Evolutionary conservation across 176 grass and related monocot species (phyloP).

Genomic region (Phoenix roebelenii): DNA sequence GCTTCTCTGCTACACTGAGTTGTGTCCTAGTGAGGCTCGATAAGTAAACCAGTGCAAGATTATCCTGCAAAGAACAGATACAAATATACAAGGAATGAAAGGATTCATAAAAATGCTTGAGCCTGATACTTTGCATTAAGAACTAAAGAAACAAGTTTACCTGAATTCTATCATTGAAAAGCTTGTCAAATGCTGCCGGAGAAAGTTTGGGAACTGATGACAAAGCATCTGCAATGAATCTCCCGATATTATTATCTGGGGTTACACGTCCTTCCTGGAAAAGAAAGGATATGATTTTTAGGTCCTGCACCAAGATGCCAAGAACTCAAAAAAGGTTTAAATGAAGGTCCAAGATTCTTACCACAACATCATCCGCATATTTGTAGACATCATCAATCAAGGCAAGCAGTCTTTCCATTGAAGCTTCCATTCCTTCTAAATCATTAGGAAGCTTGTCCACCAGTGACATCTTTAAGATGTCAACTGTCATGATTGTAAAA

Average conservation of each 20-base stretch:
- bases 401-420: slow-evolving; percentile 62
- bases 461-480: slow-evolving; percentile 58
- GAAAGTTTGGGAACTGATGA: slow-evolving; percentile 68
- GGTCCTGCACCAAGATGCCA: neutral
- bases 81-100: neutral
- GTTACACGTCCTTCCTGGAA: slow-evolving; percentile 55
- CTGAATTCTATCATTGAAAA: slow-evolving; percentile 93
- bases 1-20: slow-evolving; percentile 74
- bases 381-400: slow-evolving; percentile 90
- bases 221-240: slow-evolving; percentile 55
- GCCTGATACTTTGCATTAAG: neutral
- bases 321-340: neutral
- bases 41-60: slow-evolving; percentile 73
- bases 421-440: slow-evolving; percentile 82
- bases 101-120: no score
- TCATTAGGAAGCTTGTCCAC: slow-evolving; percentile 91
- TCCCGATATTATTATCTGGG: slow-evolving; percentile 64
- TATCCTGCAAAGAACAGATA: slow-evolving; percentile 44
- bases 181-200: slow-evolving; percentile 66
- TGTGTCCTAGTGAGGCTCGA: slow-evolving; percentile 87
- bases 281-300: neutral
- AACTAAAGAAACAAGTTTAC: slow-evolving; percentile 19
- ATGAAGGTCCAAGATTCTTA: slow-evolving; percentile 16
- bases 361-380: slow-evolving; percentile 91
- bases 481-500: slow-evolving; percentile 34